These are phyloP conservation scores for Perilla frutescens DNA, from an alignment of 257 asterid species.

Conservation along the genomic window DNA sequence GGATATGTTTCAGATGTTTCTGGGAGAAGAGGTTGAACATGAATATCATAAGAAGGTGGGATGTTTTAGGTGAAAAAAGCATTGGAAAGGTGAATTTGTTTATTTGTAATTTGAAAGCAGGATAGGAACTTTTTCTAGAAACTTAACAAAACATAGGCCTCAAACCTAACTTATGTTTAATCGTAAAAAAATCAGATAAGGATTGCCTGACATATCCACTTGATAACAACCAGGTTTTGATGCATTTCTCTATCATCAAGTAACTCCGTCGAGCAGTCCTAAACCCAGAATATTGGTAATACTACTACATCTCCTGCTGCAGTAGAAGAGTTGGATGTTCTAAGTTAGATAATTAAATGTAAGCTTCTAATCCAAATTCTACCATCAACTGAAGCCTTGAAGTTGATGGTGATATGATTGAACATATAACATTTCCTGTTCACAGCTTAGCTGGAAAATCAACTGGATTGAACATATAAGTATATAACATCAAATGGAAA, in stretches of 20 bases:
- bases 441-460: background rate
- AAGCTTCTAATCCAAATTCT: background rate
- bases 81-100: background rate
- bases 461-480: too few species aligned
- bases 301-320: background rate
- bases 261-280: constrained; percentile 7
- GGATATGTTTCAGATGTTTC: background rate
- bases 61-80: background rate
- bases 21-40: background rate
- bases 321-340: background rate
- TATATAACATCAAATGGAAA: background rate
- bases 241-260: constrained; percentile 8
- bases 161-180: too few species aligned
- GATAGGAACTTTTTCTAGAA: background rate
- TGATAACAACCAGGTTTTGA: background rate
- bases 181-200: too few species aligned
- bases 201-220: background rate
- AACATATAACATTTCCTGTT: background rate
- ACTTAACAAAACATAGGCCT: background rate
- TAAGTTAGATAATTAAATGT: constrained; percentile 13
- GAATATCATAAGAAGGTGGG: background rate
- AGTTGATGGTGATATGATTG: background rate
- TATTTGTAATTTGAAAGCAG: background rate
- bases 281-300: background rate
- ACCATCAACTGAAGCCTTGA: background rate